phyloP scores from a whole-genome alignment of 257 asterid species.

The Fraxinus quadrangulata region DNA sequence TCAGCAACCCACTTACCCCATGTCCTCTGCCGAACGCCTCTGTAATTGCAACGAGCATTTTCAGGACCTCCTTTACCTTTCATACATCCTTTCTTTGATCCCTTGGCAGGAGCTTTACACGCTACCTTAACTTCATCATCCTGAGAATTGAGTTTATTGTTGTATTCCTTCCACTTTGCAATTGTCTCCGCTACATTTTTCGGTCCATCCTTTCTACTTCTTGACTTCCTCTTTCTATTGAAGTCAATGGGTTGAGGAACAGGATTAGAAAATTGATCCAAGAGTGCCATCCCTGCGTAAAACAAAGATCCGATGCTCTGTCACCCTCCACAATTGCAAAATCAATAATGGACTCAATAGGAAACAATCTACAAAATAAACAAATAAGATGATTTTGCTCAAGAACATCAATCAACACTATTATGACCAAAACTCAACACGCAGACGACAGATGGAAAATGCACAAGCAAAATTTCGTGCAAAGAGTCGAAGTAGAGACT shows the following conservation, averaged over 20 bases:
- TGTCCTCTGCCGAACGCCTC: constrained; percentile 71
- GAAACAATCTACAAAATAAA: neutral
- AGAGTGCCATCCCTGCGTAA: constrained; percentile 27
- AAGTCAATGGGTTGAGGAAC: constrained; percentile 25
- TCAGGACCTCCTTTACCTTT: constrained; percentile 72
- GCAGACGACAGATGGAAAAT: neutral
- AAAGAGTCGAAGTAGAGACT: neutral
- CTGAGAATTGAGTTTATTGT: constrained; percentile 33
- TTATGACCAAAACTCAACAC: neutral
- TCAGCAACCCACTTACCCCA: constrained; percentile 81
- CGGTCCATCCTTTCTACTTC: constrained; percentile 40
- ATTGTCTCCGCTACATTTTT: constrained; percentile 47
- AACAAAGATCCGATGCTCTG: neutral
- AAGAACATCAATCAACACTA: neutral
- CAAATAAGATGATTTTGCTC: neutral
- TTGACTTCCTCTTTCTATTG: constrained; percentile 43
- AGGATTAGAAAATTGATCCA: constrained; percentile 16
- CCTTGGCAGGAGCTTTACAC: constrained; percentile 59
- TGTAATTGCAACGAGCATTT: constrained; percentile 44
- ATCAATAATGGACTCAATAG: neutral
- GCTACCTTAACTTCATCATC: constrained; percentile 24
- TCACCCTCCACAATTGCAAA: neutral
- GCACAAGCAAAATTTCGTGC: neutral
- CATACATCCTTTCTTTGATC: constrained; percentile 70
- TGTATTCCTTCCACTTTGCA: constrained; percentile 57